Conservation (phyloP, 1,284 basidiomycete genomes). For the Ustilago shanxiensis region DNA sequence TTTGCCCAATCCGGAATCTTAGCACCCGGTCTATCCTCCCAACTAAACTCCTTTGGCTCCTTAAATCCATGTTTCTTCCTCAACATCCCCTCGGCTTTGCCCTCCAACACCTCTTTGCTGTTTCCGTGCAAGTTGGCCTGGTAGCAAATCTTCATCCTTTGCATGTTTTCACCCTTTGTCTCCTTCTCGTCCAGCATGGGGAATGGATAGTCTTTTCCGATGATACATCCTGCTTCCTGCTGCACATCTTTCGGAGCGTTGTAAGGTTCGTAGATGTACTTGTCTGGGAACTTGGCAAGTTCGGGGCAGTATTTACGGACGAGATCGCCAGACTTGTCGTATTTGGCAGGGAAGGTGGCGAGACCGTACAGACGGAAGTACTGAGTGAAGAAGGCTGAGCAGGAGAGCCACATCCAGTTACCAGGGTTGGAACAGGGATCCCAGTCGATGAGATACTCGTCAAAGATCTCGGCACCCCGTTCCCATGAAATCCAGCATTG, state of each 20-base stretch:
- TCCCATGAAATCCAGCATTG: conserved; percentile 76
- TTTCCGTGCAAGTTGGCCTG: conserved; percentile 47
- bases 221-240: conserved; percentile 59
- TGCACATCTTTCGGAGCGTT: conserved; percentile 59
- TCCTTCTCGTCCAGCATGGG: conserved; percentile 65
- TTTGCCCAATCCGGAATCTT: conserved; percentile 62
- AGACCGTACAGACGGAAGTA: conserved; percentile 71
- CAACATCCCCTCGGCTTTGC: conserved; percentile 56
- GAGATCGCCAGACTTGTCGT: conserved; percentile 72
- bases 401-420: conserved; percentile 74
- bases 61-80: conserved; percentile 56
- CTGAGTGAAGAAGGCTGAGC: conserved; percentile 72
- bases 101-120: conserved; percentile 59
- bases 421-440: conserved; percentile 72
- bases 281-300: conserved; percentile 59
- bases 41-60: conserved; percentile 38
- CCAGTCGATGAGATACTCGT: conserved; percentile 71
- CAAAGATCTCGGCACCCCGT: conserved; percentile 74
- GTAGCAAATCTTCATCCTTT: conserved; percentile 55
- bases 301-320: conserved; percentile 73
- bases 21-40: conserved; percentile 32
- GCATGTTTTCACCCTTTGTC: conserved; percentile 55
- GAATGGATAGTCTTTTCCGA: conserved; percentile 61
- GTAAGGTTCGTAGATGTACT: conserved; percentile 63
- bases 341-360: conserved; percentile 72